Base-by-base conservation (phyloP, 2,329 filamentous ascomycete species). In the Ophiostoma perfectum region DNA sequence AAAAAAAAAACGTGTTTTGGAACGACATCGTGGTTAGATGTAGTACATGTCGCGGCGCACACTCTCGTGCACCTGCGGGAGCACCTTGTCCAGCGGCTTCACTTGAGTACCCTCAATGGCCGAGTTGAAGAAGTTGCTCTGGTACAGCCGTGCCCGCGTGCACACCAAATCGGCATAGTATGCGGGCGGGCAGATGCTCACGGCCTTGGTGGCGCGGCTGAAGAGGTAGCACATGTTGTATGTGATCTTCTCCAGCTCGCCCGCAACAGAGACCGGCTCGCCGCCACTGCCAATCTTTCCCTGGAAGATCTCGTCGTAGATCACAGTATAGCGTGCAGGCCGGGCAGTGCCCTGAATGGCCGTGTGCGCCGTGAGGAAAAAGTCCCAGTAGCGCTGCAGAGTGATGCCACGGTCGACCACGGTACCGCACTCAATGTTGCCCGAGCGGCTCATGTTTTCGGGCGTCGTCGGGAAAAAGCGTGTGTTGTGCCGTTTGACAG, bases 81-180 rank as follows among this genome's bases (percentile, higher is more conserved):
- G 36, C 12, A 60, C 58, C 36, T 84, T 82, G 60, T 91, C 83
- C 71, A 85, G 84, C 9, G 69, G 36, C 1, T 38, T 14, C 14
- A 90, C 76, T 0, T 52, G 49, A 5, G 52, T 45, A 16, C 71
- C 65, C 12, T 68, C 66, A 42, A 67, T 39, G 49, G 44, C 5
- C 68, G 71, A n/a, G 63, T 88, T 86, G 72, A 90, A 88, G 18
- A 86, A 80, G 39, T 85, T 82, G 38, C 85, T 84, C 1, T 94
- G 81, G 75, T 96, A 94, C 14, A 84, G 83, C 0, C 93, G 82
- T 0, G 90, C 89, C 3, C 93, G 84, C 71, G 92, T 90, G 75
- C 91, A 95, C 2, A 94, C 85, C 41, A 96, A 81, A 76, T 97
- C 93, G 0, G 93, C 93, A 74, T 96, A 97, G 80, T 97, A 96